Conservation (phyloP, 306 rosid species). For the Inga leiocalycina region DNA sequence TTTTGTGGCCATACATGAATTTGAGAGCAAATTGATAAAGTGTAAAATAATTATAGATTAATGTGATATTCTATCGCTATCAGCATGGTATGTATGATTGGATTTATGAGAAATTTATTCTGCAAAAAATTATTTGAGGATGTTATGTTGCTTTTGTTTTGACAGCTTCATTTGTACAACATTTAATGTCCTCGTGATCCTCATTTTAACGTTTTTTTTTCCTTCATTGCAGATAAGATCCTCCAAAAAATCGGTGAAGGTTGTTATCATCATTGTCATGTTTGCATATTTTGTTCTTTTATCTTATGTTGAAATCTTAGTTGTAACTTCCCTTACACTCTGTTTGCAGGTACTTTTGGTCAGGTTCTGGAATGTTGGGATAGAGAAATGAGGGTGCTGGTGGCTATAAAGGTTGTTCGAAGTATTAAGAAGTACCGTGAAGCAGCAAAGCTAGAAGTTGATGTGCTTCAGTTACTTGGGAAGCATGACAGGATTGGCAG, state of each 20-base stretch:
- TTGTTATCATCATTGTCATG: background rate
- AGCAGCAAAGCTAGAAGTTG: conserved; percentile 79
- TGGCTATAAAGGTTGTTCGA: conserved; percentile 72
- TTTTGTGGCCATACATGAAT: background rate
- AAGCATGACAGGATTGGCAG: conserved; percentile 66
- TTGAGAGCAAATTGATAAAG: background rate
- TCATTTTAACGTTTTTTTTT: background rate
- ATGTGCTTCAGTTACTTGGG: conserved; percentile 69
- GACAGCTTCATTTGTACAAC: background rate
- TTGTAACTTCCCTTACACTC: background rate
- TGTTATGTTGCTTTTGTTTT: background rate
- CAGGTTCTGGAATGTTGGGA: conserved; percentile 87
- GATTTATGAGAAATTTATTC: background rate
- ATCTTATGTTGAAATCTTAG: background rate
- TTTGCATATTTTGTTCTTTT: conserved; percentile 2
- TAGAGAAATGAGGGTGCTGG: conserved; percentile 64
- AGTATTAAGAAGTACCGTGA: conserved; percentile 72
- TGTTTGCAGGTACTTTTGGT: conserved; percentile 63
- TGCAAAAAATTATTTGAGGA: background rate
- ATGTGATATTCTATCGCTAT: background rate
- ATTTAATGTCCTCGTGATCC: background rate
- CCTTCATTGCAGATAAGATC: conserved; percentile 56
- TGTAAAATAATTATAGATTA: background rate
- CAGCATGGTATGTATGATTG: background rate
- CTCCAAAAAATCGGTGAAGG: conserved; percentile 75